Evolutionary conservation across 208 protist genomes (phyloP), one percentile per base, ranked within the genome.

Genomic region (Leishmania martiniquensis): DNA sequence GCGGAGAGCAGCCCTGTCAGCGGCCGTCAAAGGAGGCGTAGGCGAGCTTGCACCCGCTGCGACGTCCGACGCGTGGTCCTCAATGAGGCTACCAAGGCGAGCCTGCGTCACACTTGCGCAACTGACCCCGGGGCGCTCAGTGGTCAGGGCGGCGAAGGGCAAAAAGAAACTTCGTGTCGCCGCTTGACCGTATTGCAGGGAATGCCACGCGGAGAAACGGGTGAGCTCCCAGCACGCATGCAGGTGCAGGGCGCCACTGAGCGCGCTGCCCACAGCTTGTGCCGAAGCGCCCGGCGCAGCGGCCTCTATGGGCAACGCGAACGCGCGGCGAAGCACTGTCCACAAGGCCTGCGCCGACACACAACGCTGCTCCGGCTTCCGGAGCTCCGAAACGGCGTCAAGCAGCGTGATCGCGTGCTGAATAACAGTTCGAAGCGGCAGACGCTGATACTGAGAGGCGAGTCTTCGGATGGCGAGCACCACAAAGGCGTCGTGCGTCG

Each of bases 401-500:
- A 84, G 74, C 12, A 84, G 62, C 57, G 76, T 75, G 37, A 87
- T 81, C 55, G 67, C 51, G 60, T 85, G 83, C 52, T 83, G 85
- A 44, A 87, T 39, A n/a, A 65, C 63, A 4, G 9, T 69, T n/a
- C 29, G 15, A 12, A 49, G 39, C 0, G 81, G 25, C 29, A 78
- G 45, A 13, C 5, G 34, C 29, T 32, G 13, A 9, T 63, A 37
- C 39, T 44, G 54, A 6, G 32, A n/a, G 2, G 52, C 72, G 4
- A 81, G 77, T 32, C 42, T 47, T 0, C n/a, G 51, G 13, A 78
- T 29, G 39, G 72, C 78, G 20, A 77, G 71, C n/a, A 78, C 78
- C 20, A 78, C 77, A 45, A 78, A 97, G 1, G 88, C 90, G 65
- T 94, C 91, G 78, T 91, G 93, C 22, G 89, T 83, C 22, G 93